Evolutionary conservation across 192 early-diverging fungal genomes (phyloP).

Genomic region (Coemansia reversa): DNA sequence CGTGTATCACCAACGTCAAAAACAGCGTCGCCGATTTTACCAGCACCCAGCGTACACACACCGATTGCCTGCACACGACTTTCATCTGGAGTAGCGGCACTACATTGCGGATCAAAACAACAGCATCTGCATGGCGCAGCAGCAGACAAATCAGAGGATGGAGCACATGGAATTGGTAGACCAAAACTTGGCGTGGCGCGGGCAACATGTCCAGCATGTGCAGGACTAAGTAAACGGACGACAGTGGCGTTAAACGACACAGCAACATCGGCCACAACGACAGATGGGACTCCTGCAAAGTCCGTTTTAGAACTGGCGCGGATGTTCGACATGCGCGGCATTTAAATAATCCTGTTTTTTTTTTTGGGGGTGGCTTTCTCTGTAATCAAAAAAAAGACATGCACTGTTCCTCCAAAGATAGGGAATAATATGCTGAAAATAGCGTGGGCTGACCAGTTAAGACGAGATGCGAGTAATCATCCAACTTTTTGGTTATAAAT

Average conservation of each 20-base stretch:
- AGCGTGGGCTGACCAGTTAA: too few species aligned
- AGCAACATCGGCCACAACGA: background rate
- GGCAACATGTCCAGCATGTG: constrained; percentile 9
- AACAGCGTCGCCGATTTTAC: constrained; percentile 1
- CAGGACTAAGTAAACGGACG: background rate
- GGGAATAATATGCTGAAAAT: too few species aligned
- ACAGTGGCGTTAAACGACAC: constrained; percentile 3
- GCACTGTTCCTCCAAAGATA: background rate
- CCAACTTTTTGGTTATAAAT: too few species aligned
- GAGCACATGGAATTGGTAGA: background rate
- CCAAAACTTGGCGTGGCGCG: constrained; percentile 1
- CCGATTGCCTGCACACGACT: too few species aligned
- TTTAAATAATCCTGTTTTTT: constrained; percentile 11
- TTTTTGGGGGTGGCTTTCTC: constrained; percentile 3
- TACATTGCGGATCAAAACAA: background rate
- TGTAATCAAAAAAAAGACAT: background rate
- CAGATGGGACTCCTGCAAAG: constrained; percentile 7
- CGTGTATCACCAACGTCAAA: background rate
- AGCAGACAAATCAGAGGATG: background rate
- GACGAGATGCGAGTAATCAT: too few species aligned
- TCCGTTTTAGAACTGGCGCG: constrained; percentile 36
- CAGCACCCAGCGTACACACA: background rate
- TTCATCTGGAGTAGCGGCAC: too few species aligned
- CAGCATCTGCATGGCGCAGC: background rate
- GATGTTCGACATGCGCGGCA: constrained; percentile 40